Base-by-base conservation (phyloP, 352 stramenopile genomes). In the Pythium dissotocum region DNA sequence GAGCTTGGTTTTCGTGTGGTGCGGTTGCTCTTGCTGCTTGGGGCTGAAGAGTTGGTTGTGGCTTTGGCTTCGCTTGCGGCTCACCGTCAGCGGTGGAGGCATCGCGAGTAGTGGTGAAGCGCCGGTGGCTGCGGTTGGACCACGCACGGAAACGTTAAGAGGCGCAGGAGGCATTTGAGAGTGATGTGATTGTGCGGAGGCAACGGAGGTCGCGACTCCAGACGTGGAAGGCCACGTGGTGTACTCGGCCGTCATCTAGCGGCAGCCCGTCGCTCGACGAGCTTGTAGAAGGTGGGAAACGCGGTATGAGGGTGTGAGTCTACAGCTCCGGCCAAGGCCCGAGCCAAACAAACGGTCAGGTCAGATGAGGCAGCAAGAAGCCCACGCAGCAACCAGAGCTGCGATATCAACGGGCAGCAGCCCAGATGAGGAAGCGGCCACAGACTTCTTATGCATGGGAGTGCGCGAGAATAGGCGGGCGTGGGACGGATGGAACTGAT, bases 51-150 rank as follows among this genome's bases (percentile, higher is more conserved):
- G 6, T 35, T 74, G 71, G 59, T 71, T 77, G 26, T 69, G 59
- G 52, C 58, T 74, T n/a, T 65, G 46, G 55, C 61, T 71, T 3
- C 53, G 71, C 36, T 49, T 67, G 18, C 33, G 53, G 9, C 13
- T 56, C n/a, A 28, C n/a, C 8, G 24, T 9, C 21, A 40, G n/a
- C 5, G 44, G 32, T 26, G 35, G 1, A 24, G 59, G 46, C 48
- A 26, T 26, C 35, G 58, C 3, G 3, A 44, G 33, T 61, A 35
- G n/a, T 2, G 44, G 24, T 36, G 35, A 30, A 30, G 28, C 28
- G 4, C 28, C 28, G 28, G 1, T 14, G 59, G 46, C 48, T 12
- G 12, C 24, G 38, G 14, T 30, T 8, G 13, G 10, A 4, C 51
- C 18, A 52, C 48, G 44, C 54, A 51, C 59, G 58, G 44, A 33